Evolutionary conservation across 495 filamentous ascomycete species (phyloP).

Genomic region (Talaromyces nanjingensis): DNA sequence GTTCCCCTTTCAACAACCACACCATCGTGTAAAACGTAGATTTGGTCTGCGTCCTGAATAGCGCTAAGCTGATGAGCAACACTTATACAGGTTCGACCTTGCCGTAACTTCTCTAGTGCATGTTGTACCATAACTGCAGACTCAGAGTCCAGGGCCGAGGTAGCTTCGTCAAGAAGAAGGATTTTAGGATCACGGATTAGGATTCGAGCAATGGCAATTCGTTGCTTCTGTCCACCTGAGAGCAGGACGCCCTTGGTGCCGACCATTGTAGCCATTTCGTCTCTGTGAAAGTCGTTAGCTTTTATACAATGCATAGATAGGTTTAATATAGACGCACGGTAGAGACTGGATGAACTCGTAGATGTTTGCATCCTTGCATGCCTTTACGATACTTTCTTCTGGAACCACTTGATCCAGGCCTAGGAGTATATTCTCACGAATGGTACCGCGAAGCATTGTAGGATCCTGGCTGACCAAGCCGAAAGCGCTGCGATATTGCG

Average conservation of each 20-base stretch:
- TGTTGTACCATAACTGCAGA: slow-evolving; percentile 56
- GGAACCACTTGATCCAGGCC: slow-evolving; percentile 28
- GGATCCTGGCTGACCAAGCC: slow-evolving; percentile 59
- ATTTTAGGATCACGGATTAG: slow-evolving; percentile 56
- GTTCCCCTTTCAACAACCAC: slow-evolving; percentile 73
- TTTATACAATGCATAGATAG: not conserved
- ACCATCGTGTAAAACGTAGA: slow-evolving; percentile 77
- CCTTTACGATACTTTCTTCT: slow-evolving; percentile 31
- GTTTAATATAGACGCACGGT: slow-evolving; percentile 26
- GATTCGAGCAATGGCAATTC: slow-evolving; percentile 60
- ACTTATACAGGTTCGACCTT: slow-evolving; percentile 45
- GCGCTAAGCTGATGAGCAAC: slow-evolving; percentile 61
- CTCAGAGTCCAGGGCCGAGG: slow-evolving; percentile 56
- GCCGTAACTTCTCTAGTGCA: slow-evolving; percentile 48
- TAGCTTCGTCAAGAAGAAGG: slow-evolving; percentile 65
- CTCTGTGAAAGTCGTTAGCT: slow-evolving; percentile 19
- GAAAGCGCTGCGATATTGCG: slow-evolving; percentile 28
- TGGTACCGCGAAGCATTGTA: slow-evolving; percentile 78
- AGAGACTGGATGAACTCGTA: slow-evolving; percentile 55
- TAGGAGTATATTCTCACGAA: slow-evolving; percentile 61
- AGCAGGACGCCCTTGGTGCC: slow-evolving; percentile 49
- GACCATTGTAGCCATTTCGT: slow-evolving; percentile 51
- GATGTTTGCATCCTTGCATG: slow-evolving; percentile 53
- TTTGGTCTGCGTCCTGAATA: slow-evolving; percentile 72
- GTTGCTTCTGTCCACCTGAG: slow-evolving; percentile 63